Conservation (phyloP, 2,329 filamentous ascomycete genomes). For the Calonectria hongkongensis region DNA sequence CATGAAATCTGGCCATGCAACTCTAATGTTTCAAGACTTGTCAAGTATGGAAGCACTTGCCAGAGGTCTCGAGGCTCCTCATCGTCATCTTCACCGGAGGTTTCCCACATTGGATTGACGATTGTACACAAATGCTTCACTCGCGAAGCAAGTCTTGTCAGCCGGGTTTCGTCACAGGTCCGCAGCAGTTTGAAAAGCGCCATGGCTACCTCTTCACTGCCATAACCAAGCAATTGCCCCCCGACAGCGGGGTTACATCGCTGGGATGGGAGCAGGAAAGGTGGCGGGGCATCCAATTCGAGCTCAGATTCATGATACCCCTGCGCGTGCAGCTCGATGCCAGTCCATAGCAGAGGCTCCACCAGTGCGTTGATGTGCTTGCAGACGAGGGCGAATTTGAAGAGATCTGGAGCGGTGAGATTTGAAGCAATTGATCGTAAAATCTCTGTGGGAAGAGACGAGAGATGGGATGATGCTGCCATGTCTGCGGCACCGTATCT, state of each 20-base stretch:
- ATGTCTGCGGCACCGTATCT: no score
- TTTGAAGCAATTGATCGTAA: not conserved
- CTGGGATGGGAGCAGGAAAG: not conserved
- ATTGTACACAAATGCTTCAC: constrained; percentile 30
- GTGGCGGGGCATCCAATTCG: constrained; percentile 27
- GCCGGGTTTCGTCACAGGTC: not conserved
- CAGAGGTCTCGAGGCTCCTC: constrained; percentile 30
- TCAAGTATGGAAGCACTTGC: constrained; percentile 41
- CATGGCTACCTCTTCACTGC: not conserved
- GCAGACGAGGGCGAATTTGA: not conserved
- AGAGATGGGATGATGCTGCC: not conserved
- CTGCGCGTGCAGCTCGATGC: constrained; percentile 41
- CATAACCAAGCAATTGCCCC: not conserved
- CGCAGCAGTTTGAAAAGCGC: constrained; percentile 32
- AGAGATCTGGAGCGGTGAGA: not conserved
- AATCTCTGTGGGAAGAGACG: not conserved
- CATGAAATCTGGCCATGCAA: constrained; percentile 23
- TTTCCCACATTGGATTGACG: not conserved
- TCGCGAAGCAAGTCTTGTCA: not conserved
- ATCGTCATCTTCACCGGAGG: not conserved
- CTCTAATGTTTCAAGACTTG: constrained; percentile 38
- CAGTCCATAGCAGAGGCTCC: constrained; percentile 40
- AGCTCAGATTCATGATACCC: constrained; percentile 34
- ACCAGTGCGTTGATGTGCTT: constrained; percentile 27
- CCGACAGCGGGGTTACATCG: not conserved